phyloP scores from a whole-genome alignment of 2,329 filamentous ascomycete genomes.

The Ascochyta koolunga region DNA sequence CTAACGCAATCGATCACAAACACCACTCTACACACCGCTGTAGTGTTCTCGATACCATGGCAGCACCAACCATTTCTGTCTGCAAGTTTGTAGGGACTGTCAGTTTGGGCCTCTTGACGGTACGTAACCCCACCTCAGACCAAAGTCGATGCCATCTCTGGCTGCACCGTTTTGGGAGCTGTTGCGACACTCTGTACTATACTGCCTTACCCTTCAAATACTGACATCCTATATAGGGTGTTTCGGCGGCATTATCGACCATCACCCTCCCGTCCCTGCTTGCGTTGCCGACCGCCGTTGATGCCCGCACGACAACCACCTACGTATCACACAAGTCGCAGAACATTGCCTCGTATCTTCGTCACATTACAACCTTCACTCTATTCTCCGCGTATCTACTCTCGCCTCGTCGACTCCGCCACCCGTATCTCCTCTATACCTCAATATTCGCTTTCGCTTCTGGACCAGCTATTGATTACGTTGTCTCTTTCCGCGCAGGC shows the following conservation, averaged over 20 bases:
- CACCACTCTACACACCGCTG: background rate
- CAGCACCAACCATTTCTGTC: slow-evolving; percentile 74
- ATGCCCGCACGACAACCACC: slow-evolving; percentile 65
- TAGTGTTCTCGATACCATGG: slow-evolving; percentile 47
- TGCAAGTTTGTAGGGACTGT: slow-evolving; percentile 94
- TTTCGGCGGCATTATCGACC: slow-evolving; percentile 82
- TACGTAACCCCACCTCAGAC: slow-evolving; percentile 56
- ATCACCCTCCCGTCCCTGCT: slow-evolving; percentile 81
- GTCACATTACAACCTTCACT: slow-evolving; percentile 70
- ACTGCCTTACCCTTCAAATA: background rate
- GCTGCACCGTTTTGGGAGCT: background rate
- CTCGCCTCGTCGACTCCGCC: slow-evolving; percentile 75
- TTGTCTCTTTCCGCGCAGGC: slow-evolving; percentile 34
- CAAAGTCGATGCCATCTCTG: background rate
- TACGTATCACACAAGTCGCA: slow-evolving; percentile 67
- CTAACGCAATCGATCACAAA: slow-evolving; percentile 7
- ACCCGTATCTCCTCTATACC: slow-evolving; percentile 91
- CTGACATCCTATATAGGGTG: slow-evolving; percentile 64
- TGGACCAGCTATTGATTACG: slow-evolving; percentile 49
- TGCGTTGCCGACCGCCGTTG: slow-evolving; percentile 76
- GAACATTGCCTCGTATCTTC: slow-evolving; percentile 63
- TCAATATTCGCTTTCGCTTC: slow-evolving; percentile 66
- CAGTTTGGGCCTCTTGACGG: slow-evolving; percentile 85
- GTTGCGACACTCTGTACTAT: background rate
- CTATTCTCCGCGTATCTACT: slow-evolving; percentile 79